These are phyloP conservation scores for Coffea eugenioides DNA, from an alignment of 257 asterid species.

Conservation along the genomic window DNA sequence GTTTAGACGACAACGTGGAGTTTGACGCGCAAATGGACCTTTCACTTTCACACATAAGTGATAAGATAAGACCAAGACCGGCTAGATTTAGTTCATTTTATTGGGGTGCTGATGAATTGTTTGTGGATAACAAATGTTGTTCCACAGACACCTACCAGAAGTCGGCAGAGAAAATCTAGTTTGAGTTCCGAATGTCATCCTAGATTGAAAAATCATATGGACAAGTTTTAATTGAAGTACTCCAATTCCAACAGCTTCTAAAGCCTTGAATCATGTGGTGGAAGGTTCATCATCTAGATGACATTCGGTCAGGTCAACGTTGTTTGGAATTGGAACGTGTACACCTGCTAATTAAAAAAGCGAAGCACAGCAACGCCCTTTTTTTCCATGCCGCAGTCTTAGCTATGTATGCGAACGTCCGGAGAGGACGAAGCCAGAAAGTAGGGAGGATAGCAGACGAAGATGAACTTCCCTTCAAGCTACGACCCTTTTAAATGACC, in stretches of 20 bases:
- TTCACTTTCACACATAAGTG: no score
- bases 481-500: background rate
- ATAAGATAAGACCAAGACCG: background rate
- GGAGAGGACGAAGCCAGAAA: background rate
- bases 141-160: constrained; percentile 13
- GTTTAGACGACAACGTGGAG: background rate
- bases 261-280: background rate
- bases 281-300: constrained; percentile 13
- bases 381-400: background rate
- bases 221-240: constrained; percentile 18
- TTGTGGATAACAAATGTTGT: constrained; percentile 4
- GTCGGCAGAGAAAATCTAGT: constrained; percentile 6
- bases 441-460: background rate
- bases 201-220: constrained; percentile 22
- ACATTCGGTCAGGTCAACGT: background rate
- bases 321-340: background rate
- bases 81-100: background rate
- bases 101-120: background rate
- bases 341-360: background rate
- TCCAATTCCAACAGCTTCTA: background rate
- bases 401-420: background rate
- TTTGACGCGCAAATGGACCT: background rate
- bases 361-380: background rate
- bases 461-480: background rate
- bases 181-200: constrained; percentile 26